Conservation (phyloP, 31 red algal genomes). For the Bonnemaisonia californica region DNA sequence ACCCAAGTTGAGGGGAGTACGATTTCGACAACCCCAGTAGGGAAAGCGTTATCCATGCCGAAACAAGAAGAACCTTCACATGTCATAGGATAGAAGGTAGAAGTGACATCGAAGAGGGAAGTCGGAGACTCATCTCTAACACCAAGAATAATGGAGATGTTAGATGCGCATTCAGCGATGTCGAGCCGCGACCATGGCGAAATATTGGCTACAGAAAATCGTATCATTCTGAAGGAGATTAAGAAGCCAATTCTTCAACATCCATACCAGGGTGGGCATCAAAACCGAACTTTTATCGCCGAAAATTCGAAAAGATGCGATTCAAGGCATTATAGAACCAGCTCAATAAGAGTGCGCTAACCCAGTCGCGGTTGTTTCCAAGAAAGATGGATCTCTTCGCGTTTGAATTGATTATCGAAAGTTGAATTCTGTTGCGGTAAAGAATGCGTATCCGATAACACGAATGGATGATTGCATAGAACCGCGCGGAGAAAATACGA, state of each 20-base stretch:
- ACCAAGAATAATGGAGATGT: neutral
- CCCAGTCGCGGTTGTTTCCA: slow-evolving; percentile 17
- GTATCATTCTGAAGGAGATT: neutral
- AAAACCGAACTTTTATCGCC: neutral
- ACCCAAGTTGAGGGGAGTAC: too few relatives aligned
- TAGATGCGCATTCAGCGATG: neutral
- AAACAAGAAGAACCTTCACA: too few relatives aligned
- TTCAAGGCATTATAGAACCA: slow-evolving; percentile 3
- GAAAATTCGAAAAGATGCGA: neutral
- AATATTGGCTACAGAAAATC: neutral
- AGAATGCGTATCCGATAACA: slow-evolving; percentile 27
- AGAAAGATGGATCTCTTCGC: neutral
- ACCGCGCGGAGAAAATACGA: neutral
- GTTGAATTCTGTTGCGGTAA: neutral
- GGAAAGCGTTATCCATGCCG: too few relatives aligned
- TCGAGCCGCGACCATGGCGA: neutral
- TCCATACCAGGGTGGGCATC: neutral
- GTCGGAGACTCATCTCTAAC: too few relatives aligned
- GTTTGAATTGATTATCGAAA: slow-evolving; percentile 29
- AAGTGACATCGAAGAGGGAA: too few relatives aligned
- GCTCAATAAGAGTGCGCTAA: slow-evolving; percentile 23
- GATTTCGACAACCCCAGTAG: too few relatives aligned
- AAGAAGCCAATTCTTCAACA: neutral
- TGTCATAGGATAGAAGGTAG: too few relatives aligned
- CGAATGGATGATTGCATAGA: slow-evolving; percentile 15